A percentile compares a stretch with the other conserved stretches of the same genome.
Conservation (phyloP, 2,329 filamentous ascomycete species). For the Colletotrichum lindemuthianum region DNA sequence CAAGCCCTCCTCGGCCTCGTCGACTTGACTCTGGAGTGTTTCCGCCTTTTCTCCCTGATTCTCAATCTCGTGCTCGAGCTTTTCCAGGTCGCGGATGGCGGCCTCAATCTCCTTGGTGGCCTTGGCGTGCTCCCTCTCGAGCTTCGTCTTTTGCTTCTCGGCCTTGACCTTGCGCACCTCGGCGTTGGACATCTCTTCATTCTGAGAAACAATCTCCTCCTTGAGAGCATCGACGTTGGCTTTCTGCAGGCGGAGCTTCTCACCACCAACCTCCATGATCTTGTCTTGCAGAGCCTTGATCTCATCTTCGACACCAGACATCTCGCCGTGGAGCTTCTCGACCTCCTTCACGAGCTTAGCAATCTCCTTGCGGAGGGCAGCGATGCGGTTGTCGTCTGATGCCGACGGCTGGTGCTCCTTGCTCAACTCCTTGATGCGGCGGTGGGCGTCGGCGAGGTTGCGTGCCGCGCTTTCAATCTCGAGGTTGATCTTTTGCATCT, state of each 20-base stretch:
- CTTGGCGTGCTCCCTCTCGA: slow-evolving; percentile 83
- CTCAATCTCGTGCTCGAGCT: slow-evolving; percentile 80
- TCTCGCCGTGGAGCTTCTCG: slow-evolving; percentile 82
- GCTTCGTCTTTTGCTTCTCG: slow-evolving; percentile 89
- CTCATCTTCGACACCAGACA: slow-evolving; percentile 89
- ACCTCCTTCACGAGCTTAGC: slow-evolving; percentile 80
- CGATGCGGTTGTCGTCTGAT: slow-evolving; percentile 79
- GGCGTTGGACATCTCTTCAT: slow-evolving; percentile 84
- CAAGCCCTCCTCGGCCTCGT: slow-evolving; percentile 84
- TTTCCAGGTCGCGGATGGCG: slow-evolving; percentile 77
- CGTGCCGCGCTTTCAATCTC: slow-evolving; percentile 88
- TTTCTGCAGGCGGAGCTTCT: slow-evolving; percentile 89
- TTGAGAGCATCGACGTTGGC: slow-evolving; percentile 90
- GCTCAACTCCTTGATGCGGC: slow-evolving; percentile 84
- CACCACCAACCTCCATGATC: slow-evolving; percentile 98
- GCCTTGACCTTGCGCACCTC: slow-evolving; percentile 92
- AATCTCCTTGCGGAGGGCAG: slow-evolving; percentile 81
- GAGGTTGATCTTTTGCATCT: slow-evolving; percentile 88
- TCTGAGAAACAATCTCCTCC: slow-evolving; percentile 82
- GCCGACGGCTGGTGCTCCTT: slow-evolving; percentile 84
- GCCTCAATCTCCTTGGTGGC: slow-evolving; percentile 82
- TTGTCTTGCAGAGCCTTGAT: slow-evolving; percentile 94
- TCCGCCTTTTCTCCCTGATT: slow-evolving; percentile 81
- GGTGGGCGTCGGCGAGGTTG: slow-evolving; percentile 85
- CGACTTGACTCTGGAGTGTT: slow-evolving; percentile 76